phyloP scores from a whole-genome alignment of 2,329 filamentous ascomycete species.

The Venturia nashicola region DNA sequence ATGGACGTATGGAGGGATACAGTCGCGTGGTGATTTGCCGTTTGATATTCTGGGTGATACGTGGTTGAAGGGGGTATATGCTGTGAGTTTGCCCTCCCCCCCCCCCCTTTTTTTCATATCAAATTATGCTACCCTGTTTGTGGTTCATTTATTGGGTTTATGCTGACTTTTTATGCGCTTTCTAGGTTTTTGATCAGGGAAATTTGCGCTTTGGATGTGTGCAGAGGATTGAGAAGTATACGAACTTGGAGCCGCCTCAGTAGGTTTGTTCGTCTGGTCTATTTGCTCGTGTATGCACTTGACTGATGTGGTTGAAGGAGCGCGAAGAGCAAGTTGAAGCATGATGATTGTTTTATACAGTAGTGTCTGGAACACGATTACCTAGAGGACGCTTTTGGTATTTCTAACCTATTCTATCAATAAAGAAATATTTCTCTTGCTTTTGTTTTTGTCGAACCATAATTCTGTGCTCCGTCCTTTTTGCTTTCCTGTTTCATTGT shows the following conservation, averaged over 20 bases:
- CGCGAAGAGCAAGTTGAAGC: background rate
- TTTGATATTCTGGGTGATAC: slow-evolving; percentile 55
- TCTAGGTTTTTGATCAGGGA: slow-evolving; percentile 50
- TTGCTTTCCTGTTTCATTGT: too few species aligned
- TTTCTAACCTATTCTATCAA: background rate
- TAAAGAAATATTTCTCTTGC: background rate
- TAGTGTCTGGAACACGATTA: background rate
- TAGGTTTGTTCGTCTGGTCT: background rate
- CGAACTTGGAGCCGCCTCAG: slow-evolving; percentile 15
- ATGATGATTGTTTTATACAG: background rate
- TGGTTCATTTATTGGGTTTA: background rate
- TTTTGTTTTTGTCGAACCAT: background rate
- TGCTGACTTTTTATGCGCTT: slow-evolving; percentile 7
- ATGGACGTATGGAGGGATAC: slow-evolving; percentile 52
- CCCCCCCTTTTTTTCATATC: background rate
- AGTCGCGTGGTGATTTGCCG: slow-evolving; percentile 44
- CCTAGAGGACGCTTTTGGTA: slow-evolving; percentile 10
- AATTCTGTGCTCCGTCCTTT: too few species aligned
- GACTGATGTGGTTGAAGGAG: background rate
- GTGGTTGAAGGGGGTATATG: slow-evolving; percentile 54
- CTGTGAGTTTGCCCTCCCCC: slow-evolving; percentile 29
- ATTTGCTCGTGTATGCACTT: background rate
- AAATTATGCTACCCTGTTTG: too few species aligned
- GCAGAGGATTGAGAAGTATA: slow-evolving; percentile 30
- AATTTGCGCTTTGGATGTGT: slow-evolving; percentile 48